Conservation (phyloP, 2,329 filamentous ascomycete genomes). For the Catunica adiposa region DNA sequence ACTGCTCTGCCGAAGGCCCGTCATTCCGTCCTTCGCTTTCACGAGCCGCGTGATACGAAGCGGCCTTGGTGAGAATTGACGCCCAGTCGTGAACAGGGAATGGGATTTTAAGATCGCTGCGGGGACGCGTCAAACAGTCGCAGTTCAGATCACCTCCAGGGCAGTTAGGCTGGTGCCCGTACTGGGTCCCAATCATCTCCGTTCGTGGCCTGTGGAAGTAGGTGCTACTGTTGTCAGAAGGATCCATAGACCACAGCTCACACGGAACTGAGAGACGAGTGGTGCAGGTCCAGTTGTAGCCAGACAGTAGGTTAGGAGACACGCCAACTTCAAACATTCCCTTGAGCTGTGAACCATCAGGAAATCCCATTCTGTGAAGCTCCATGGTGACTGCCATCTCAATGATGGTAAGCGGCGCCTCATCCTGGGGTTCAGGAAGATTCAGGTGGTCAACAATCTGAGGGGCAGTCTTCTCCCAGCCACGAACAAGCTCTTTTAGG, state of each 20-base stretch:
- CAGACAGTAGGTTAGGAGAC: conserved; percentile 35
- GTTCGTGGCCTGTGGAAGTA: conserved; percentile 25
- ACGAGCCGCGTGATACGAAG: conserved; percentile 31
- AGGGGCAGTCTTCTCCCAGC: conserved; percentile 44
- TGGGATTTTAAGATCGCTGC: conserved; percentile 36
- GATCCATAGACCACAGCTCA: conserved; percentile 30
- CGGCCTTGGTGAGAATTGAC: conserved; percentile 39
- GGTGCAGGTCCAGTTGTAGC: conserved; percentile 43
- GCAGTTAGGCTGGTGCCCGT: conserved; percentile 35
- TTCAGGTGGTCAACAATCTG: conserved; percentile 37
- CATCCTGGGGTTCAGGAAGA: conserved; percentile 27
- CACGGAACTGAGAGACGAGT: conserved; percentile 41
- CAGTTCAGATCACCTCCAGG: conserved; percentile 30
- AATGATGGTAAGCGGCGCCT: conserved; percentile 39
- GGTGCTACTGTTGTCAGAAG: conserved; percentile 26
- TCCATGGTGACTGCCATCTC: conserved; percentile 47
- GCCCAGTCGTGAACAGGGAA: conserved; percentile 44
- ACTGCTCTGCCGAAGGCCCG: conserved; percentile 14
- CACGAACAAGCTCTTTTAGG: conserved; percentile 33
- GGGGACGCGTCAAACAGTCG: conserved; percentile 32
- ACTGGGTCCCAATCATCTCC: conserved; percentile 33
- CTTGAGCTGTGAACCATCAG: conserved; percentile 41
- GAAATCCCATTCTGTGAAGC: conserved; percentile 40
- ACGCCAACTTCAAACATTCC: conserved; percentile 43
- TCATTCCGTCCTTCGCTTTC: conserved; percentile 23